Percentiles rank a stretch among this genome's conserved stretches.
Evolutionary conservation across 768 basidiomycete species (phyloP).

Genomic region (Tricholoma flavovirens): DNA sequence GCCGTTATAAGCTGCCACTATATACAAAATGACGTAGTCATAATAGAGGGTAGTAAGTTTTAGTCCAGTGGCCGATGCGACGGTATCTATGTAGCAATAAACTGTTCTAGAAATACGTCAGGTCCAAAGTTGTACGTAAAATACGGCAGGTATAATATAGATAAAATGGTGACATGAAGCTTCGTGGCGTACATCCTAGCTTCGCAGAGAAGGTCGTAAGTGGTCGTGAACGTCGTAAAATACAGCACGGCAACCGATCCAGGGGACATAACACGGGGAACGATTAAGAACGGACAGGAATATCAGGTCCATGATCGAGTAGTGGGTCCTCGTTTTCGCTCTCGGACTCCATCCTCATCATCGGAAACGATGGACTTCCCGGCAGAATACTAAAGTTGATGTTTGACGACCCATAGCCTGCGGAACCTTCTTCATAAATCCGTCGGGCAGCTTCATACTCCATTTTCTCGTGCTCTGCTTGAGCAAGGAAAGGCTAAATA

Average conservation of each 20-base stretch:
- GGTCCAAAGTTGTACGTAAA: conserved; percentile 17
- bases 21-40: not conserved
- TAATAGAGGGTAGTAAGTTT: conserved; percentile 2
- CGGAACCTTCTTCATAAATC: conserved; percentile 80
- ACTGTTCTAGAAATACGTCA: conserved; percentile 28
- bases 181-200: conserved; percentile 9
- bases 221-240: conserved; percentile 18
- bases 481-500: conserved; percentile 79
- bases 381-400: conserved; percentile 83
- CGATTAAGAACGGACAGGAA: conserved; percentile 29
- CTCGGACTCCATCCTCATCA: conserved; percentile 59
- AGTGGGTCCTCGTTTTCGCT: conserved; percentile 63
- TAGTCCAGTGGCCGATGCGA: conserved; percentile 2
- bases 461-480: conserved; percentile 93
- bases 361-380: conserved; percentile 57
- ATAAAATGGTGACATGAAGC: conserved; percentile 6
- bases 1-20: conserved; percentile 24
- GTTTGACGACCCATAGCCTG: conserved; percentile 58
- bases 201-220: conserved; percentile 29
- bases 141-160: conserved; percentile 26
- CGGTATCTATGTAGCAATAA: conserved; percentile 1
- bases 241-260: conserved; percentile 10
- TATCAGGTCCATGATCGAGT: conserved; percentile 42
- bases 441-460: conserved; percentile 84
- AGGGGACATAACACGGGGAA: conserved; percentile 9